Base-by-base conservation (phyloP, 139 green algal genomes). In the Picochlorum sp. region DNA sequence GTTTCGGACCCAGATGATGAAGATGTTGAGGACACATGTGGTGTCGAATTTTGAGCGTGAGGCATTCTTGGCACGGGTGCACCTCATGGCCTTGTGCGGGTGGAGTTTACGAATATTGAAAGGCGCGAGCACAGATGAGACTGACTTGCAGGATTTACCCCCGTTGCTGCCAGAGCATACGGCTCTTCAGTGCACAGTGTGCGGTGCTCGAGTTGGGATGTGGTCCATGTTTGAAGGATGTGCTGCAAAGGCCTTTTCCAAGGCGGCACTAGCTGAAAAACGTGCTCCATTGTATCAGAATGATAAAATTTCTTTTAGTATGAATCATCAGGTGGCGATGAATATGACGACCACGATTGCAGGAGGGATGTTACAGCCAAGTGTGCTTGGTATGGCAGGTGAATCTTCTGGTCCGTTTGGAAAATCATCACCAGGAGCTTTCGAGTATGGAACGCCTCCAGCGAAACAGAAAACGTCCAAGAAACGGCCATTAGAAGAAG, bases 121-220 rank as follows among this genome's bases (percentile, higher is more conserved):
- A 38, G 51, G 21, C 26, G 2, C 13, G 47, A 8, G 26, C 20
- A 45, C 26, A 34, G 54, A 38, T 31, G 34, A 41, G 23, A 41
- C 24, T 41, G 60, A n/a, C 13, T 6, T 37, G 16, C 13, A 34
- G 10, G 21, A n/a, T 41, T 30, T 31, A 34, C 15, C 20, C 37
- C 44, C 50, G n/a, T 58, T 68, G 28, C 47, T 37, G 21, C 63
- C 64, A 6, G 57, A 68, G 56, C 69, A 64, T 49, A 60, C 63
- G 15, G 66, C 58, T 45, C 74, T 86, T 31, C 13, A 30, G 30
- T 86, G 79, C 62, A 51, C 38, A 45, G 26, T 82, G 56, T 86
- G 79, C 47, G 67, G 54, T n/a, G 72, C 67, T 45, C 52, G 61
- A 26, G 65, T 58, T 8, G 79, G 79, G 1, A 38, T 86, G 18